Conservation (phyloP, 2,329 filamentous ascomycete species). For the Xylariales sp. region DNA sequence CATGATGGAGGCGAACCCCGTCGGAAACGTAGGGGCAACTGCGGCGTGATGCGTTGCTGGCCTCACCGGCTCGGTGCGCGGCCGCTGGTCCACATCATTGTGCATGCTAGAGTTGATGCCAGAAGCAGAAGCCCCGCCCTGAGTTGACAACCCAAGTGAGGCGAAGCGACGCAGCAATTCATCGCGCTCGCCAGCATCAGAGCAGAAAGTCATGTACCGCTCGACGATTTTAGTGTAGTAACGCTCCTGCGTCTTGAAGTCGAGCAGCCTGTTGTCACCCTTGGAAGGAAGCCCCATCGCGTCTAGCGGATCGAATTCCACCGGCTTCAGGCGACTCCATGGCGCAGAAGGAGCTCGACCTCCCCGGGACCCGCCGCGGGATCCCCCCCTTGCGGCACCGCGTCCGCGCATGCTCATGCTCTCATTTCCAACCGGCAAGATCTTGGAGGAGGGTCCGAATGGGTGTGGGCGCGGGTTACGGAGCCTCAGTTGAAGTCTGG, state of each 20-base stretch:
- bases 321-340: slow-evolving; percentile 70
- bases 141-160: slow-evolving; percentile 44
- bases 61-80: slow-evolving; percentile 11
- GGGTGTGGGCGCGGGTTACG: too few relatives aligned
- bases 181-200: slow-evolving; percentile 64
- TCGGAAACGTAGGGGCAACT: slow-evolving; percentile 6
- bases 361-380: slow-evolving; percentile 15
- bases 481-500: too few relatives aligned
- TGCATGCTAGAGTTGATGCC: slow-evolving; percentile 1
- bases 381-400: slow-evolving; percentile 16
- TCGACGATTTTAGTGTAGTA: slow-evolving; percentile 87
- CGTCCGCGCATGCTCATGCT: slow-evolving; percentile 28
- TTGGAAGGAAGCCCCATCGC: slow-evolving; percentile 84
- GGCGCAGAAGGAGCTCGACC: slow-evolving; percentile 44
- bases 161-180: slow-evolving; percentile 73
- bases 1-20: slow-evolving; percentile 6
- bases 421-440: too few relatives aligned
- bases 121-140: slow-evolving; percentile 15
- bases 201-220: slow-evolving; percentile 86
- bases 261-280: slow-evolving; percentile 74
- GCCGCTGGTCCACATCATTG: slow-evolving; percentile 7
- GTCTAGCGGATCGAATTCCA: slow-evolving; percentile 72
- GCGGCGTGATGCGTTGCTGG: slow-evolving; percentile 11
- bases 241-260: slow-evolving; percentile 72
- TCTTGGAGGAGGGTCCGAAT: too few relatives aligned